Evolutionary conservation across 345 rosid species (phyloP), one percentile per base, ranked within the genome.

Genomic region (Cardamine chenopodiifolia): DNA sequence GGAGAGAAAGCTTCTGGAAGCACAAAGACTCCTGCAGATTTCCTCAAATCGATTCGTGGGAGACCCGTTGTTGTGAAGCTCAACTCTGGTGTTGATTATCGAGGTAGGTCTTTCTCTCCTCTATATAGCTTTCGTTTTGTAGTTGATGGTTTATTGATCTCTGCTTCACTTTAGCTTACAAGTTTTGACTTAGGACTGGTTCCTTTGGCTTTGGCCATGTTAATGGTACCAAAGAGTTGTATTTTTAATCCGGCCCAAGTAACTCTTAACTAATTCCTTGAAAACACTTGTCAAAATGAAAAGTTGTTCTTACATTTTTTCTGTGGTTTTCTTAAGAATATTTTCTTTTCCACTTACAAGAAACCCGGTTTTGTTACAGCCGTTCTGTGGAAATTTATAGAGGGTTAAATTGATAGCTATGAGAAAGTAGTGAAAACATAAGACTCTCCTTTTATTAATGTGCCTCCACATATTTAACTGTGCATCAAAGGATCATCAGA

Each of bases 1-100:
- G 96, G 73, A 56, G 86, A 85, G 79, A 85, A 85, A 81, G 85
- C 76, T 34, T 75, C 80, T 54, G 74, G 82, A 49, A 85, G 78
- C 7, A 83, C 86, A 17, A 85, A 85, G 80, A 83, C 89, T 9
- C 99, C 99, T 0, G 88, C 94, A 4, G 97, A 92, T 81, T 95
- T 92, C 77, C 90, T 95, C 75, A 95, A 95, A 66, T 95, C 99
- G 0, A 92, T 92, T 26, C 96, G 98, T 3, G 99, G 99, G 17
- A 83, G 91, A 28, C 97, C 96, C 0, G 97, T 95, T 64, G 99
- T 95, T 10, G 97, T 95, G 2, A 95, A 95, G 72, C 83, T 95
- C 20, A 92, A 94, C 71, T 94, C 96, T 53, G 97, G 98, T 60
- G 96, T 90, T 37, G 97, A 91, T 79, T 94, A 94, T 72, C 76